Evolutionary conservation across 1,139 yeast species (phyloP).

Genomic region (Geotrichum fermentans): DNA sequence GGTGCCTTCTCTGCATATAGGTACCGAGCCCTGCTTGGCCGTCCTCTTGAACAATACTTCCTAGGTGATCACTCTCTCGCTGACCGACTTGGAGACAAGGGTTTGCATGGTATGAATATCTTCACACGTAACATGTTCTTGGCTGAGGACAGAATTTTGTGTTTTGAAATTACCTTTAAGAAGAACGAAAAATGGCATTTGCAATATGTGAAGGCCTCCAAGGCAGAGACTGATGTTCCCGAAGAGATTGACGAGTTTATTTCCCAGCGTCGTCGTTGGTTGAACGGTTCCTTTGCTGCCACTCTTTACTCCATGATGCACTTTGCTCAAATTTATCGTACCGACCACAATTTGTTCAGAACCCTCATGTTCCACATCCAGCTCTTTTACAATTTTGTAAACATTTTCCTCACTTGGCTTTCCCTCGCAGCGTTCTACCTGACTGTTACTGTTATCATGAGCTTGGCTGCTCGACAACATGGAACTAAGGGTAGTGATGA

Average conservation of each 20-base stretch:
- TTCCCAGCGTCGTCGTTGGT: constrained; percentile 91
- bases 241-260: constrained; percentile 80
- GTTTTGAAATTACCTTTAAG: constrained; percentile 88
- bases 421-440: constrained; percentile 74
- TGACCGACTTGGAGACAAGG: constrained; percentile 43
- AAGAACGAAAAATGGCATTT: constrained; percentile 76
- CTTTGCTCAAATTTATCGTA: constrained; percentile 64
- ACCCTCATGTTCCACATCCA: constrained; percentile 72
- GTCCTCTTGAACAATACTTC: constrained; percentile 85
- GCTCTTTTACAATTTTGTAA: constrained; percentile 66
- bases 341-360: constrained; percentile 70
- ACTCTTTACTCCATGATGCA: constrained; percentile 78
- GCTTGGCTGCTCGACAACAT: constrained; percentile 40
- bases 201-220: constrained; percentile 81
- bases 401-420: constrained; percentile 72
- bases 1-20: constrained; percentile 93
- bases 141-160: constrained; percentile 91
- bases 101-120: constrained; percentile 53
- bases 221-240: constrained; percentile 95
- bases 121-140: constrained; percentile 91
- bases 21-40: constrained; percentile 68
- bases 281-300: constrained; percentile 95
- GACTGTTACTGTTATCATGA: constrained; percentile 54
- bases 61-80: constrained; percentile 71
- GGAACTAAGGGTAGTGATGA: constrained; percentile 8